Base-by-base conservation (phyloP, 768 basidiomycete species). In the Mycena rebaudengoi region DNA sequence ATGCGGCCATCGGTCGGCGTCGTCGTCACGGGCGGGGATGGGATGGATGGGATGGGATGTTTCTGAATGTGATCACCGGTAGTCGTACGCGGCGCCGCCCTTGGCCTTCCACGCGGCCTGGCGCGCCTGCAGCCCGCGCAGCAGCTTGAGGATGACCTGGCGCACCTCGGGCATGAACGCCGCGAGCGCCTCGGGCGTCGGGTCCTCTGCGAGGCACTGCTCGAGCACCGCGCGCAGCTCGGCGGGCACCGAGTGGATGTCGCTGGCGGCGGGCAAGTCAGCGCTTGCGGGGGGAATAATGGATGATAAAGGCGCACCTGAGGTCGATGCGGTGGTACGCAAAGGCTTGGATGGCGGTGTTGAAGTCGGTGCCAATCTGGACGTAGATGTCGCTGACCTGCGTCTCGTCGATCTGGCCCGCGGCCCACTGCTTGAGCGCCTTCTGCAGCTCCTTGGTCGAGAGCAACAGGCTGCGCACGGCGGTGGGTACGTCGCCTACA, bases 301-400 rank as follows among this genome's bases (percentile, higher is more conserved):
- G 48, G 13, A 50, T 29, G 16, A 29, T 45, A 16, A 3, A 53
- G 25, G 79, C 88, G 72, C 66, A 95, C 96, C 83, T 89, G 69
- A 96, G 86, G 63, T 90, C 85, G 65, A 99, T 93, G 39, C 86
- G 83, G 68, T 90, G 86, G 32, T 82, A 79, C 11, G 86, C 83
- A 71, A 99, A 98, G 0, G 95, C 92, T 37, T 78, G 82, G 21
- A 94, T 85, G 40, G 90, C 90, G 3, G 83, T 77, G 75, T 96
- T 95, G 81, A 98, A 96, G 68, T 96, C 91, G 71, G 91, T 91
- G 43, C 95, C 95, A 16, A 98, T 86, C 69, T 88, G 85, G 55
- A 99, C 92, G 74, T 95, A 99, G 54, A 92, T 86, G 74, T 97
- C 89, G 82, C 92, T 94, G 70, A 99, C 94, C 71, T 94, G 81